Evolutionary conservation across 768 basidiomycete species (phyloP).

Genomic region (Lyophyllum atratum): DNA sequence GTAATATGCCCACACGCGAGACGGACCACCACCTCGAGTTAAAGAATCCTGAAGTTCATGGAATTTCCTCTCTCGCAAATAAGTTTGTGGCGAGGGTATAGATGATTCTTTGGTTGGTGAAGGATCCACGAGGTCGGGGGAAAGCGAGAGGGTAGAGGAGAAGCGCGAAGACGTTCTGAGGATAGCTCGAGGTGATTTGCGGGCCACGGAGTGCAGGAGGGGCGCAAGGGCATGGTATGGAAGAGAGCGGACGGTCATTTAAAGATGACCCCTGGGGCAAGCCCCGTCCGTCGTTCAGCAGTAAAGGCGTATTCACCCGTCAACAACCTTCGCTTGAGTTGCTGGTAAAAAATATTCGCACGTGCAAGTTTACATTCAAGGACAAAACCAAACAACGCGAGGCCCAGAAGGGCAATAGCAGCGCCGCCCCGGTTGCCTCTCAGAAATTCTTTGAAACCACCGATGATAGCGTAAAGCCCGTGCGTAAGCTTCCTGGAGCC

Average conservation of each 20-base stretch:
- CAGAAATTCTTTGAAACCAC: too few relatives aligned
- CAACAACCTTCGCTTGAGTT: too few relatives aligned
- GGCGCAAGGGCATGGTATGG: constrained; percentile 18
- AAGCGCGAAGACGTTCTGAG: neutral
- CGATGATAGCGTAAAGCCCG: too few relatives aligned
- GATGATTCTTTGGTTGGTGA: neutral
- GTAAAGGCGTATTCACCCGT: neutral
- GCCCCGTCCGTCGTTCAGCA: constrained; percentile 1
- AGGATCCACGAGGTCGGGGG: constrained; percentile 5
- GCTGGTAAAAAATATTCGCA: constrained; percentile 13
- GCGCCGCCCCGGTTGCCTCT: too few relatives aligned
- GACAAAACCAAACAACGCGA: constrained; percentile 19
- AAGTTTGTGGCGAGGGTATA: constrained; percentile 8
- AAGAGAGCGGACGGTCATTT: constrained; percentile 26
- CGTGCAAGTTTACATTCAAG: constrained; percentile 5
- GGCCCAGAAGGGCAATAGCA: neutral
- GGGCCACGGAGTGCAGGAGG: constrained; percentile 19
- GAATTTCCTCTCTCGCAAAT: constrained; percentile 18
- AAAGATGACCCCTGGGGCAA: constrained; percentile 5
- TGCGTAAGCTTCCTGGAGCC: too few relatives aligned
- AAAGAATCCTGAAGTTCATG: constrained; percentile 34
- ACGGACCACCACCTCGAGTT: constrained; percentile 37
- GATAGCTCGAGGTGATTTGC: constrained; percentile 3
- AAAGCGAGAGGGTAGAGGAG: constrained; percentile 16
- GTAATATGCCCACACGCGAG: constrained; percentile 68